These are phyloP conservation scores for Fraxinus excelsior DNA, from an alignment of 257 asterid species.

Conservation along the genomic window DNA sequence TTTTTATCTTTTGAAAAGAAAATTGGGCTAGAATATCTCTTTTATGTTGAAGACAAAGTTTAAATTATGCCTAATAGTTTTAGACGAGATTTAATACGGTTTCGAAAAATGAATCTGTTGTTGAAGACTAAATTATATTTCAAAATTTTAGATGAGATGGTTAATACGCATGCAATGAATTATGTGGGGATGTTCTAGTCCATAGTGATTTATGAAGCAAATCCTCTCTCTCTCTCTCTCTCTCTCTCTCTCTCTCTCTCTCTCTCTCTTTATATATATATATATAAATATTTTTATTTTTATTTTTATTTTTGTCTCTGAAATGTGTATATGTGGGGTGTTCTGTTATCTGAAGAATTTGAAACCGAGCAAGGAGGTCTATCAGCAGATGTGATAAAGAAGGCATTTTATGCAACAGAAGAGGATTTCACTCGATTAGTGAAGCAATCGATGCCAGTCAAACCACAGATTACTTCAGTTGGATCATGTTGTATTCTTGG, in stretches of 20 bases:
- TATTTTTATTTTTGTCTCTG: not conserved
- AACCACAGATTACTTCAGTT: constrained; percentile 37
- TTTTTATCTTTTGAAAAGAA: not conserved
- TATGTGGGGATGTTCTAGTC: not conserved
- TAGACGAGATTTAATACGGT: not conserved
- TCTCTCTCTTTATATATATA: too few species aligned
- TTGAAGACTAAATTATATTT: not conserved
- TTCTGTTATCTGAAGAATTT: not conserved
- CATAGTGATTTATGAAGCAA: not conserved
- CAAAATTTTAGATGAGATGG: not conserved
- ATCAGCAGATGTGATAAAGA: constrained; percentile 33
- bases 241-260: not conserved
- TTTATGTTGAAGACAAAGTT: not conserved
- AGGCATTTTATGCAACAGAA: constrained; percentile 37
- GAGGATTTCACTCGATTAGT: constrained; percentile 33
- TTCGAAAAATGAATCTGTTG: too few species aligned
- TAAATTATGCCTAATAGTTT: not conserved
- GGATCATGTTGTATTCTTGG: constrained; percentile 34
- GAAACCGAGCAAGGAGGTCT: constrained; percentile 24
- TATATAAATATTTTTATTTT: too few species aligned
- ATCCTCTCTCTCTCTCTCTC: not conserved
- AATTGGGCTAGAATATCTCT: not conserved
- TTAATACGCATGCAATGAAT: not conserved
- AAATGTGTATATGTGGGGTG: not conserved
- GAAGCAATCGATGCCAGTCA: constrained; percentile 26